Evolutionary conservation across 805 yeast species (phyloP), one percentile per base, ranked within the genome.

Genomic region (Yarrowia yakushimensis): DNA sequence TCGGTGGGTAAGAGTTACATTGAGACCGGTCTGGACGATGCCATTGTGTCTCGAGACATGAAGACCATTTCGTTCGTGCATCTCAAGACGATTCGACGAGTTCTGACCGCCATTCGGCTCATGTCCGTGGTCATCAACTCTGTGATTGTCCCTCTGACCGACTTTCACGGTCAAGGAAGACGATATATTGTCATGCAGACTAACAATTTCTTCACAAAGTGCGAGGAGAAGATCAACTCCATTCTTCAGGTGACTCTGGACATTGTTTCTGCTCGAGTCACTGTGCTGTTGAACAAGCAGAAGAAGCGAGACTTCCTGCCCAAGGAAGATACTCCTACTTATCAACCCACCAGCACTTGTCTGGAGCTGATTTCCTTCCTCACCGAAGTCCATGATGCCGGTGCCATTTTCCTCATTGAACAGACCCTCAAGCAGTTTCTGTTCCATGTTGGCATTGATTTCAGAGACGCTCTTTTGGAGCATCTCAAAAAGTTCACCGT

Each of bases 401-500:
- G 43, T 65, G 72, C 12, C 55, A 68, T 22, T 75, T 78, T 55
- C 66, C 81, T 60, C 76, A 76, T 66, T 75, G 77, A 31, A 77
- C 74, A 22, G 88, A 88, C 69, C 71, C 85, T 63, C 75, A 74
- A 55, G 31, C 76, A 78, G 18, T 78, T 86, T 20, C 71, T 88
- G 46, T 73, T 74, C 10, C 83, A 81, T 59, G 75, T 88, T 10
- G 94, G 96, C 1, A 72, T 78, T 62, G 79, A 79, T 23, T 77
- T 87, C 39, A 79, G 87, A 67, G 78, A 79, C 27, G 77, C 82
- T 45, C 74, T 93, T 50, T 76, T 90, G 67, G 82, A 79, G 27
- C 97, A 92, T 71, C 86, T 86, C 72, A 85, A 85, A 65, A 87
- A 85, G 69, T 88, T 83, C 71, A 84, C 82, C 41, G 89, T 92